Conservation (phyloP, 2,329 filamentous ascomycete species). For the Paecilomyces niveus region DNA sequence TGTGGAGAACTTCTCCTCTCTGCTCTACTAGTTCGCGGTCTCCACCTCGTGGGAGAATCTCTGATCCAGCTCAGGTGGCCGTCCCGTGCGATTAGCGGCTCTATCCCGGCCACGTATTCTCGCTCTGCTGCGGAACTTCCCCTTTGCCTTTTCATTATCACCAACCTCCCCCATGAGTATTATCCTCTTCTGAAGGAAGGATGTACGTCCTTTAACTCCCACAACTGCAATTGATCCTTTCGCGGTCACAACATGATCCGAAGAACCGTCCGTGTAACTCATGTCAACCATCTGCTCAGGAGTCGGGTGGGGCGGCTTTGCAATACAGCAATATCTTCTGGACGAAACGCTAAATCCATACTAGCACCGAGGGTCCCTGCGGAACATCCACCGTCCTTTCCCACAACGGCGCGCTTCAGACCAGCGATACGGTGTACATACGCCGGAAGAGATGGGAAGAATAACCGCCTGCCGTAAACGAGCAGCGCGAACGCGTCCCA, state of each 20-base stretch:
- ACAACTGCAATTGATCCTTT: neutral
- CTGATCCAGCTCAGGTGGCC: neutral
- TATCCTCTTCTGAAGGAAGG: neutral
- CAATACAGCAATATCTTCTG: neutral
- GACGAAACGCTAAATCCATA: neutral
- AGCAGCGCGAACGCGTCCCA: neutral
- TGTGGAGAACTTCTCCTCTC: neutral
- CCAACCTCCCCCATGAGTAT: neutral
- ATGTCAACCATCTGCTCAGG: neutral
- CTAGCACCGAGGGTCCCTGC: neutral
- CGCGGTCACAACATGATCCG: neutral
- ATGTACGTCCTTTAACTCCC: no score
- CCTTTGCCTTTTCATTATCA: neutral
- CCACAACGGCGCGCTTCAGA: neutral
- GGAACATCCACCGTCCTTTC: neutral
- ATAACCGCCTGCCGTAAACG: neutral
- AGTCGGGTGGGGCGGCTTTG: neutral
- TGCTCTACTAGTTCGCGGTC: neutral
- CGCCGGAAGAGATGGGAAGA: neutral
- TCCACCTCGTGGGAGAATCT: neutral
- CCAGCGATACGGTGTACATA: neutral
- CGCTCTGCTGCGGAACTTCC: neutral
- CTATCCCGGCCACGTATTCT: neutral
- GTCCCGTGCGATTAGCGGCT: neutral
- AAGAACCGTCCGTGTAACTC: neutral